Evolutionary conservation across 202 grass and related monocot species (phyloP), one percentile per base, ranked within the genome.

Genomic region (Elaeis oleifera): DNA sequence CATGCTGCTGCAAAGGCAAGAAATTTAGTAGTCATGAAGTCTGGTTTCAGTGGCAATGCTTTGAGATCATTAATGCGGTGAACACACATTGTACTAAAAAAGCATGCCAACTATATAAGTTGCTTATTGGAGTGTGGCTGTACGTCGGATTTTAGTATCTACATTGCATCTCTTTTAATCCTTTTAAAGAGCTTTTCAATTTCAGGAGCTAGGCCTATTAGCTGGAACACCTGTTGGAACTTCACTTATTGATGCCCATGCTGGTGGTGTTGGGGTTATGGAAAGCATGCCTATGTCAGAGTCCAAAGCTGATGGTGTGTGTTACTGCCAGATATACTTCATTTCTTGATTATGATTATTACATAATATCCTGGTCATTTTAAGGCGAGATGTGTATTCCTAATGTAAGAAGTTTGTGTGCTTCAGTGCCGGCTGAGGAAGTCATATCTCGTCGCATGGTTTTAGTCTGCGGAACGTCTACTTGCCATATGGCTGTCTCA

Each of bases 401-500:
- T 59, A 63, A 74, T 28, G 49, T 36, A 69, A 15, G 63, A 49
- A 61, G 16, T 39, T 60, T 51, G 26, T 7, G 1, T 77, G 2
- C 70, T 53, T 61, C 66, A 81, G 82, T 75, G 59, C 13, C 68
- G 64, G 77, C 83, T 78, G 88, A 84, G 83, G 77, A 92, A 69
- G 80, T 68, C 67, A 89, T 97, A 70, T 85, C 74, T 64, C 78
- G 64, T n/a, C 79, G 81, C 17, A 86, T 97, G 79, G 84, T 89
- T 56, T 84, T 97, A 83, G 92, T 97, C 39, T 97, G 92, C 69
- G 88, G 92, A 23, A 97, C 88, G 74, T 97, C 88, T 54, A 92
- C 94, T 74, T 97, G 92, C 63, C 92, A 97, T 63, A 97, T 92
- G 94, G 85, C 88, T 53, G 67, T 97, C 64, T 92, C 94, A 53